phyloP scores from a whole-genome alignment of 2,329 filamentous ascomycete genomes.

The Camptophora hylomeconis region DNA sequence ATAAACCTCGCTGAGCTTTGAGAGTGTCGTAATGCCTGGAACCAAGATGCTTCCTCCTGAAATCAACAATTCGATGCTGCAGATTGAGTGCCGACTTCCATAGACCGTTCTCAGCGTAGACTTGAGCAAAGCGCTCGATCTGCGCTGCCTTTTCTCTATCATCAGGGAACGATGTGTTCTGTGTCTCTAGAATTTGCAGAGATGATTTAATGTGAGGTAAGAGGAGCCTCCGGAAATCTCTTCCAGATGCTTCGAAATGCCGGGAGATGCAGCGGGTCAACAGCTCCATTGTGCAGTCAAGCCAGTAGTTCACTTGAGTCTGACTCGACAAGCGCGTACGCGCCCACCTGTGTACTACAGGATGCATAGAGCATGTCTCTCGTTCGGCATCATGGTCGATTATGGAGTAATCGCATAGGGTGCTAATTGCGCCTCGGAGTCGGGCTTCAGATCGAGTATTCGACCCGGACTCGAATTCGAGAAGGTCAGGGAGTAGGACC shows the following conservation, averaged over 20 bases:
- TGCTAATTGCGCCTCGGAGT: constrained; percentile 3
- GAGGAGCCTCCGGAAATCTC: constrained; percentile 1
- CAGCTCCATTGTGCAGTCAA: constrained; percentile 5
- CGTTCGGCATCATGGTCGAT: constrained; percentile 6
- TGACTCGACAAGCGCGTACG: constrained; percentile 3
- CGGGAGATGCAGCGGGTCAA: constrained; percentile 5
- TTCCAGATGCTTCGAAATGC: constrained; percentile 3
- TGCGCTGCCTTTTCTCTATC: constrained; percentile 5
- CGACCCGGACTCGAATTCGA: constrained; percentile 1
- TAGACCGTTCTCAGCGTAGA: constrained; percentile 15
- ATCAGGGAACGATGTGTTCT: constrained; percentile 3
- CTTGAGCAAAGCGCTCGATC: constrained; percentile 15
- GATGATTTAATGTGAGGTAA: constrained; percentile 9
- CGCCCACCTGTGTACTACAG: constrained; percentile 9
- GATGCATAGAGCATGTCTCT: constrained; percentile 7
- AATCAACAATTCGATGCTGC: constrained; percentile 9
- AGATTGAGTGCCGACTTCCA: constrained; percentile 10
- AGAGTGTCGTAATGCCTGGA: constrained; percentile 10
- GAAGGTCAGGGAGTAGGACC: neutral
- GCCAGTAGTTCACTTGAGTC: constrained; percentile 4
- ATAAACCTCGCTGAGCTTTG: constrained; percentile 6
- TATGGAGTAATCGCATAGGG: constrained; percentile 8
- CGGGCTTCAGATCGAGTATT: constrained; percentile 3
- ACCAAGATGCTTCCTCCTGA: constrained; percentile 4
- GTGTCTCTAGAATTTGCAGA: constrained; percentile 1